Evolutionary conservation across 1,284 basidiomycete species (phyloP), one percentile per base, ranked within the genome.

Genomic region (Ceratobasidium sp.): DNA sequence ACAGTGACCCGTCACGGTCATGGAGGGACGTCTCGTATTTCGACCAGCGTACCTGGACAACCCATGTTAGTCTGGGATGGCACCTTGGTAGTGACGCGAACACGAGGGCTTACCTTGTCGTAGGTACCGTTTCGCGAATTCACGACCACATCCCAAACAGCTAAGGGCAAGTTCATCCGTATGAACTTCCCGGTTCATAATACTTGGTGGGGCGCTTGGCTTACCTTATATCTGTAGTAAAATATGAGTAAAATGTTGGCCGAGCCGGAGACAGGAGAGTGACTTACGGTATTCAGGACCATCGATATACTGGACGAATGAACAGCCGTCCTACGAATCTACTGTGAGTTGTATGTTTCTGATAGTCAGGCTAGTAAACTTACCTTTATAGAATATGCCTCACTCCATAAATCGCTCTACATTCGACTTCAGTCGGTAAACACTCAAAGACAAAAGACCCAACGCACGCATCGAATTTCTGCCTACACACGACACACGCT

Each of bases 341-440:
- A 55, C 13, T 1, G 21, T 55, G n/a, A 69, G 50, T 14, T 26
- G 14, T 28, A n/a, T n/a, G 8, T 0, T 21, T 9, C 23, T 8
- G n/a, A 32, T 6, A n/a, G 43, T 9, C 30, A 23, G 13, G 32
- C 23, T 18, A 18, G 32, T 26, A 30, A 6, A 18, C 64, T 14
- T 18, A 69, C 64, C n/a, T 69, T 69, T 69, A 69, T 69, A 30
- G 64, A 69, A 41, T 69, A 69, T n/a, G 64, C 64, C 44, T 69
- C 64, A 18, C 30, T 43, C 64, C 64, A 69, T 30, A 69, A 46
- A 32, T 69, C 64, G 38, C 64, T 57, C 64, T 69, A 26, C 55
- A 57, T 69, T 54, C 35, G 32, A 26, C 21, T 50, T 54, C 28
- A 54, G 32, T 41, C 35, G 26, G 35, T 26, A 6, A 13, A 44